Evolutionary conservation across 2,329 filamentous ascomycete species (phyloP).

Genomic region (Neonectria sp.): DNA sequence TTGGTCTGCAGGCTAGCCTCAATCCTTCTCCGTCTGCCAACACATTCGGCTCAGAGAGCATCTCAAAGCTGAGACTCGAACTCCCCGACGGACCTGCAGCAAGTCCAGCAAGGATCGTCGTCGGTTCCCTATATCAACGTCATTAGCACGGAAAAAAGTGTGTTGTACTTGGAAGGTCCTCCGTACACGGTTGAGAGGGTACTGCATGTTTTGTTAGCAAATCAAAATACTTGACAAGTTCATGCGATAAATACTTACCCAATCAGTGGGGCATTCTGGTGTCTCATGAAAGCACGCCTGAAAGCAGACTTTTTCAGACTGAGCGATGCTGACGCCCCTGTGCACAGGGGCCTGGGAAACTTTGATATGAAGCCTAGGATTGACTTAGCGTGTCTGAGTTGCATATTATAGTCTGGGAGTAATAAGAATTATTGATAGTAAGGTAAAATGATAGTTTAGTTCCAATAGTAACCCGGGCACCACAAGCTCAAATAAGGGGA

Average conservation of each 20-base stretch:
- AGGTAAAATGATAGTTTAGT: neutral
- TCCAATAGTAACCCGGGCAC: too few species aligned
- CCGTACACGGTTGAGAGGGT: conserved; percentile 23
- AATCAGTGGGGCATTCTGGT: conserved; percentile 23
- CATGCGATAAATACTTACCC: conserved; percentile 1
- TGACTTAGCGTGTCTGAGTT: neutral
- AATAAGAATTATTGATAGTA: neutral
- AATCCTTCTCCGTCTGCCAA: too few species aligned
- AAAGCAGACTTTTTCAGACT: conserved; percentile 4
- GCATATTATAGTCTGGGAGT: neutral
- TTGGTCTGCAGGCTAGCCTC: too few species aligned
- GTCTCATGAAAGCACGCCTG: conserved; percentile 11
- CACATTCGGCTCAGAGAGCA: neutral
- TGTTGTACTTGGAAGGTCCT: rapidly evolving
- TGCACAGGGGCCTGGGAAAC: conserved; percentile 19
- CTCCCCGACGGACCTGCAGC: conserved; percentile 14
- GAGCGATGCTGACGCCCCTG: neutral
- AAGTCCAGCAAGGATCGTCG: conserved; percentile 30
- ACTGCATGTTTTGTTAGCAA: conserved; percentile 2
- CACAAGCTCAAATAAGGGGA: neutral
- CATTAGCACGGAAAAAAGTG: neutral
- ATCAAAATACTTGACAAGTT: neutral
- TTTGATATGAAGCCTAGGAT: conserved; percentile 31
- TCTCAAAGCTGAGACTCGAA: conserved; percentile 9
- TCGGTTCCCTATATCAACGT: conserved; percentile 19